Conservation (phyloP, 2,329 filamentous ascomycete genomes). For the Lomentospora prolificans region DNA sequence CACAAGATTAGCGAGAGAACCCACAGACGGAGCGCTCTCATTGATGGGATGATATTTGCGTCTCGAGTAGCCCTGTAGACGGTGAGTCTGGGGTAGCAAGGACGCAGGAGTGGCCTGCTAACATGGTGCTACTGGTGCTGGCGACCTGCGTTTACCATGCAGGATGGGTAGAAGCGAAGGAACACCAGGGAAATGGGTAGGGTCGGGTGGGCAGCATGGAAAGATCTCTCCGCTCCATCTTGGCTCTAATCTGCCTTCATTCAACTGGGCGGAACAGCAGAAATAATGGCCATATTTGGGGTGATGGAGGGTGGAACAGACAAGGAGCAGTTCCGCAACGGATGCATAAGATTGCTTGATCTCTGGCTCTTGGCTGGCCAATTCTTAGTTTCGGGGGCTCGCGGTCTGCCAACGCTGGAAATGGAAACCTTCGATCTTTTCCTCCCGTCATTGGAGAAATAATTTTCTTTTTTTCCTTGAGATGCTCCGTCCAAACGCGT, state of each 20-base stretch:
- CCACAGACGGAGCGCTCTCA: background rate
- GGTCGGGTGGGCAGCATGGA: background rate
- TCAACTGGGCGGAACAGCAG: background rate
- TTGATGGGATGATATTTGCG: slow-evolving; percentile 2
- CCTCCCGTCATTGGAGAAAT: background rate
- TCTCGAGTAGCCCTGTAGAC: background rate
- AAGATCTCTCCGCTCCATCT: background rate
- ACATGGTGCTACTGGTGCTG: too few relatives aligned
- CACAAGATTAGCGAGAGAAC: background rate
- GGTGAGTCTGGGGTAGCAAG: background rate
- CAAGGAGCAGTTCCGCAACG: too few relatives aligned
- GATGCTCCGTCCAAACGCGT: too few relatives aligned
- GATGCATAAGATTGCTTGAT: background rate
- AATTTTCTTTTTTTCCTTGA: background rate
- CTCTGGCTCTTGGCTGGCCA: background rate
- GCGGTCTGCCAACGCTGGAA: too few relatives aligned
- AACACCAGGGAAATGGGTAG: background rate
- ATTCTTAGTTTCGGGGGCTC: too few relatives aligned
- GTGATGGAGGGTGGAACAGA: too few relatives aligned
- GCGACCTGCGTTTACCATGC: background rate
- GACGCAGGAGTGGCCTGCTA: background rate
- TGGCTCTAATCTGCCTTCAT: background rate
- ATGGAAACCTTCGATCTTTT: background rate
- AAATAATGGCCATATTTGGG: too few relatives aligned
- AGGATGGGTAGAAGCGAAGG: background rate